A percentile compares a stretch with the other conserved stretches of the same genome.
Conservation (phyloP, 805 yeast species). For the Crinitomyces ghanaensis region DNA sequence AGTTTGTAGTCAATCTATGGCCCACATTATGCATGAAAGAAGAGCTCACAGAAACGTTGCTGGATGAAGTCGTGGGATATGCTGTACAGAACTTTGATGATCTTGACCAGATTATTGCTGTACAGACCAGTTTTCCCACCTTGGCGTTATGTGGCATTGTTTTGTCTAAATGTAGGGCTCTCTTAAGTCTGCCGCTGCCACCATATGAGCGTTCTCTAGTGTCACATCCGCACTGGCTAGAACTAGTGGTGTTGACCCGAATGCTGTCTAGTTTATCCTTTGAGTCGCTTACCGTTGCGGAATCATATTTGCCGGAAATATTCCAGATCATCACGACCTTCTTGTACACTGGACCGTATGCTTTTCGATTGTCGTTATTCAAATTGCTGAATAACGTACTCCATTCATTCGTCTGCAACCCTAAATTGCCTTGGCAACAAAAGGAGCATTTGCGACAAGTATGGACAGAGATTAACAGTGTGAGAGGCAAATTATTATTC, state of each 20-base stretch:
- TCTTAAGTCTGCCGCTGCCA: slow-evolving; percentile 37
- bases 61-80: slow-evolving; percentile 65
- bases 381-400: slow-evolving; percentile 53
- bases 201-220: slow-evolving; percentile 35
- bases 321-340: slow-evolving; percentile 54
- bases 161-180: slow-evolving; percentile 42
- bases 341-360: slow-evolving; percentile 37
- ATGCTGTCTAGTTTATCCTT: slow-evolving; percentile 57
- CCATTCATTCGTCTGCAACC: slow-evolving; percentile 55
- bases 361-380: slow-evolving; percentile 50
- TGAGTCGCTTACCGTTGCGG: slow-evolving; percentile 34
- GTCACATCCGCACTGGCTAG: slow-evolving; percentile 53
- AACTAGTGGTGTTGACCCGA: slow-evolving; percentile 54
- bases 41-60: slow-evolving; percentile 41
- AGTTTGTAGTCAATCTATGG: slow-evolving; percentile 57
- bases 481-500: slow-evolving; percentile 17
- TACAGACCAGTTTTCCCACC: slow-evolving; percentile 57
- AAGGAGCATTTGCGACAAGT: slow-evolving; percentile 36
- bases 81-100: slow-evolving; percentile 67
- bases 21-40: slow-evolving; percentile 51
- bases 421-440: slow-evolving; percentile 33
- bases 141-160: slow-evolving; percentile 61
- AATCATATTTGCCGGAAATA: slow-evolving; percentile 47
- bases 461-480: slow-evolving; percentile 15
- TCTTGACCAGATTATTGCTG: slow-evolving; percentile 49